Base-by-base conservation (phyloP, 371 early-diverging fungal genomes). In the Chytridiales sp. region DNA sequence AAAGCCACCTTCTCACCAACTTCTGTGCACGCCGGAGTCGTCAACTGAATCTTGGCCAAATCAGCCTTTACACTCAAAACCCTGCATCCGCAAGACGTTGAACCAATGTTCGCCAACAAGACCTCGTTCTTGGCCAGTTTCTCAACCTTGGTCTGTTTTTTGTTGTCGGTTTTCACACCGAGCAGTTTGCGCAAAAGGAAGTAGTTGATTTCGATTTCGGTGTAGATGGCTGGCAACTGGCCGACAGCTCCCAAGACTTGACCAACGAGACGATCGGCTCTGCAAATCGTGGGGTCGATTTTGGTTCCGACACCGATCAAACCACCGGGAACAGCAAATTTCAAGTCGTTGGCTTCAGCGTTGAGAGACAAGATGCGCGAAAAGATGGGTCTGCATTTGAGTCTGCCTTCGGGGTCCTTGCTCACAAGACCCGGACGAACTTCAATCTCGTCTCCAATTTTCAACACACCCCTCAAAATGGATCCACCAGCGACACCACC, bases 401-500 rank as follows among this genome's bases (percentile, higher is more conserved):
- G 86, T 70, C 87, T 86, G 51, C 94, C 94, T 65, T 93, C 90
- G 52, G 80, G 80, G 76, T 94, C 95, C 84, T 94, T 96, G 52
- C 85, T 86, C 46, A 99, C 88, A 47, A 95, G 88, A 68, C 99
- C 99, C n/a, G 99, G 99, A 54, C 99, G 85, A 26, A 99, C 91
- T 81, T 99, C 99, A 39, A 99, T 93, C 72, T 92, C 90, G 69
- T 99, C 99, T 48, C 98, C 99, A 48, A 94, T 74, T 80, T 87
- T 91, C 57, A 99, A 75, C 3, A 94, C 92, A 73, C 99, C 99
- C 64, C 85, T 86, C 57, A 99, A 81, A 67, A 99, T 95, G 58
- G 92, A 93, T 36, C 99, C 99, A 80, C 99, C 99, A 63, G 99
- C 99, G 69, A 99, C 98, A 73, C 99, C 99, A 74, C 99, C 99